Conservation (phyloP, 2,329 filamentous ascomycete species). For the Colletotrichum sublineola region DNA sequence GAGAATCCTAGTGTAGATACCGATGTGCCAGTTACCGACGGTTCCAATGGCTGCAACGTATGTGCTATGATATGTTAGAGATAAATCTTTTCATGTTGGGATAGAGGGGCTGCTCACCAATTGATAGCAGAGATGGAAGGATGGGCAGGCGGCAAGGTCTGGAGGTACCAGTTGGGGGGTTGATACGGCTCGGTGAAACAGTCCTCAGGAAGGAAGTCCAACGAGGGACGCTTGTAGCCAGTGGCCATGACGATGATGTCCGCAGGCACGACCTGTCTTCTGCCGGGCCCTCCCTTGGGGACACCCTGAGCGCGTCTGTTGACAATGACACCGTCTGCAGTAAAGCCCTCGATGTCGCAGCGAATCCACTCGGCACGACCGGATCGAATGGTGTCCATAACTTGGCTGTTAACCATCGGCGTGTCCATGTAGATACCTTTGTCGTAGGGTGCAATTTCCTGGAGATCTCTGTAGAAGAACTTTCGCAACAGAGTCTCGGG, state of each 20-base stretch:
- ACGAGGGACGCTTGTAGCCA: slow-evolving; percentile 80
- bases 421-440: slow-evolving; percentile 87
- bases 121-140: slow-evolving; percentile 84
- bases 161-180: slow-evolving; percentile 90
- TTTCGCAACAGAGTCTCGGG: slow-evolving; percentile 81
- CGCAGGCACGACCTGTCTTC: slow-evolving; percentile 73
- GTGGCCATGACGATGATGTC: slow-evolving; percentile 89
- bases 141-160: slow-evolving; percentile 83
- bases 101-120: slow-evolving; percentile 50
- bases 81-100: no score
- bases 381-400: slow-evolving; percentile 80
- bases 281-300: slow-evolving; percentile 80
- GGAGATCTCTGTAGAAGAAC: slow-evolving; percentile 86
- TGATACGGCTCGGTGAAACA: slow-evolving; percentile 80
- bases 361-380: slow-evolving; percentile 84
- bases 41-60: slow-evolving; percentile 85
- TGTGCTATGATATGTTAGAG: slow-evolving; percentile 64
- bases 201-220: slow-evolving; percentile 80
- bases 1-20: slow-evolving; percentile 87
- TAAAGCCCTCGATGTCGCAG: slow-evolving; percentile 80
- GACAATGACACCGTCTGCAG: slow-evolving; percentile 74
- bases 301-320: slow-evolving; percentile 80
- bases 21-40: slow-evolving; percentile 90
- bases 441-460: slow-evolving; percentile 76
- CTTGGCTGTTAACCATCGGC: slow-evolving; percentile 87